Evolutionary conservation across 2,329 filamentous ascomycete genomes (phyloP), one percentile per base, ranked within the genome.

Genomic region (Hortaea sp.): DNA sequence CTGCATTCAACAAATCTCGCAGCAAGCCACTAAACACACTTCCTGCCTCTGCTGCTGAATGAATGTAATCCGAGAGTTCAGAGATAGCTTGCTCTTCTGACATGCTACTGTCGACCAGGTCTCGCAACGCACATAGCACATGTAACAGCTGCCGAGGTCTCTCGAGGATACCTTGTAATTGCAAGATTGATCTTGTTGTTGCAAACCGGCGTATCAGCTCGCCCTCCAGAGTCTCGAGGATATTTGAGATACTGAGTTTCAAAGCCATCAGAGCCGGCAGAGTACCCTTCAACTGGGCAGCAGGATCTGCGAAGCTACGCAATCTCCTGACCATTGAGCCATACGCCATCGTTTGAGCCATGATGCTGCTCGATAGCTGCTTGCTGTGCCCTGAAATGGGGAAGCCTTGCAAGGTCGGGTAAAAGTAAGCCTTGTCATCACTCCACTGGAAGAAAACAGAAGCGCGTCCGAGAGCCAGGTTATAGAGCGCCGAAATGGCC

Each of bases 371-470:
- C 7, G 32, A 2, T 3, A n/a, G 4, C n/a, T 35, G 32, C 20
- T 20, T 2, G 20, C 20, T 20, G 20, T 20, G 20, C 20, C 78
- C 78, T 2, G 72, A 72, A 29, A 76, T 63, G 2, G 72, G 64
- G 1, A 72, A 63, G 44, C 72, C 63, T 4, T 64, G 55, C 32
- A 75, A 59, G 4, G 63, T 62, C 35, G 64, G 67, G 35, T 66
- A 62, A 54, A 89, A 87, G 0, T 66, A 67, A 27, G 64, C 66
- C 29, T 70, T 70, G 2, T 69, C 67, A 2, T 70, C 61, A 43
- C 81, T 69, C 72, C 78, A 87, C 0, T 65, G 59, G 61, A 87
- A 92, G 31, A 92, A 74, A 1, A 84, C 71, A 0, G 85, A 89
- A 35, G 80, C 81, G 41, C 84, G 74, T 0, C 85, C 86, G 5